These are phyloP conservation scores for Pyrenula massariospora DNA, from an alignment of 495 filamentous ascomycete species.

Conservation along the genomic window DNA sequence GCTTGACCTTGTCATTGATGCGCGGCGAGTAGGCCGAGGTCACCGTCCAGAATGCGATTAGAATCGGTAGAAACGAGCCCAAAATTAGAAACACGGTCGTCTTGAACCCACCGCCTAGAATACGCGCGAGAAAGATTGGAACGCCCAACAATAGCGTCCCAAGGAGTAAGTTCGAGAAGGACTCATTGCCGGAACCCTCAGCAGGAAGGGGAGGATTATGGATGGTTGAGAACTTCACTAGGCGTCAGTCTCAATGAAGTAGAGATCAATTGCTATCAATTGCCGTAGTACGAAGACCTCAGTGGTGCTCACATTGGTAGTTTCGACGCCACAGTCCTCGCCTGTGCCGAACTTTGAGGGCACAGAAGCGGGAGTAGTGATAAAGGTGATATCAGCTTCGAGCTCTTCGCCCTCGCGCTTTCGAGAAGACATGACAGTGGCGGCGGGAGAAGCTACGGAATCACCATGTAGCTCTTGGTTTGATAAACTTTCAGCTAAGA, in stretches of 20 bases:
- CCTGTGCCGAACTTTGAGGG: constrained; percentile 42
- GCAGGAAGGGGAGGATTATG: constrained; percentile 74
- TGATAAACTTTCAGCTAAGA: too few species aligned
- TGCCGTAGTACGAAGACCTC: constrained; percentile 3
- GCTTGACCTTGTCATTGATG: constrained; percentile 65
- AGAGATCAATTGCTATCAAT: constrained; percentile 16
- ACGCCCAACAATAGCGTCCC: constrained; percentile 43
- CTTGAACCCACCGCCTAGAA: constrained; percentile 60
- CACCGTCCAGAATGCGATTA: constrained; percentile 60
- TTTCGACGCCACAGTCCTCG: constrained; percentile 61
- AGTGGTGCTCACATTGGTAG: constrained; percentile 49
- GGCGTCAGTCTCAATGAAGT: too few species aligned
- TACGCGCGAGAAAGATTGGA: constrained; percentile 56
- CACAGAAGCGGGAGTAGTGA: constrained; percentile 61
- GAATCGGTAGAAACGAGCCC: constrained; percentile 52
- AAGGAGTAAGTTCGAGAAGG: constrained; percentile 57
- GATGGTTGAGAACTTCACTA: constrained; percentile 68
- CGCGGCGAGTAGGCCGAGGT: constrained; percentile 56
- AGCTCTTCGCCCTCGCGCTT: too few species aligned
- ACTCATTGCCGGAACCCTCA: constrained; percentile 56
- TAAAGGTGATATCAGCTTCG: constrained; percentile 53
- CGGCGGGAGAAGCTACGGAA: too few species aligned
- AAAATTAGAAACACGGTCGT: constrained; percentile 60
- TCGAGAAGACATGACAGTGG: too few species aligned
- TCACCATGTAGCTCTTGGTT: too few species aligned